Percentiles rank a stretch among this genome's conserved stretches.
These are phyloP conservation scores for Neoboletus magnificus DNA, from an alignment of 768 basidiomycete genomes.

Conservation along the genomic window DNA sequence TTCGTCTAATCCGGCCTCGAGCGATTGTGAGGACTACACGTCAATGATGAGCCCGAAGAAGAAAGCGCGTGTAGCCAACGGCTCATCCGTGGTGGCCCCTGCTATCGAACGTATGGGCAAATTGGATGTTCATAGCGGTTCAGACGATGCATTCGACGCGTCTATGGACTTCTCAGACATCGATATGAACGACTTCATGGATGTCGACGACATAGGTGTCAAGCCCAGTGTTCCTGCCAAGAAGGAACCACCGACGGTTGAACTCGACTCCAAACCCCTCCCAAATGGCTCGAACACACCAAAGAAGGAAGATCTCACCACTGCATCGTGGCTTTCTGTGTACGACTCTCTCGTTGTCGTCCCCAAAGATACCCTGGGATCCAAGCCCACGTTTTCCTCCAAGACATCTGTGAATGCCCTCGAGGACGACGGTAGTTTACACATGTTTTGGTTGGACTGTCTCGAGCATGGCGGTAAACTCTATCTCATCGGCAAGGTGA, in stretches of 20 bases:
- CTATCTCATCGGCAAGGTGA: constrained; percentile 88
- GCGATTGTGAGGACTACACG: constrained; percentile 49
- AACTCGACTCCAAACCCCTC: constrained; percentile 17
- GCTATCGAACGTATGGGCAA: constrained; percentile 56
- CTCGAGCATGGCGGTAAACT: constrained; percentile 82
- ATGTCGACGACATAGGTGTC: constrained; percentile 53
- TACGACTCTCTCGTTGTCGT: constrained; percentile 69
- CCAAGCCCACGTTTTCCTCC: constrained; percentile 34
- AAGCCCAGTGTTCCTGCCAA: constrained; percentile 36
- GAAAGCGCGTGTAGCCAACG: constrained; percentile 45
- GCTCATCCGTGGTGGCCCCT: constrained; percentile 45
- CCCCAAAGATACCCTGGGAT: constrained; percentile 57
- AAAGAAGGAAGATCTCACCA: constrained; percentile 45
- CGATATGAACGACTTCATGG: constrained; percentile 54
- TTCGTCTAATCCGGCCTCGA: constrained; percentile 36
- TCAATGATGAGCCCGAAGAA: constrained; percentile 66
- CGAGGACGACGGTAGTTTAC: constrained; percentile 79
- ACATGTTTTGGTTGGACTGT: constrained; percentile 96
- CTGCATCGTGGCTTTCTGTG: constrained; percentile 68
- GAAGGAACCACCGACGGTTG: constrained; percentile 6
- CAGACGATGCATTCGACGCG: constrained; percentile 48
- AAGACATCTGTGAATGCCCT: constrained; percentile 53
- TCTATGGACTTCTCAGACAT: constrained; percentile 55
- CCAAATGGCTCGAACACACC: constrained; percentile 11
- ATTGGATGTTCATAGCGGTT: constrained; percentile 54